These are phyloP conservation scores for Hypoxylon rubiginosum DNA, from an alignment of 2,329 filamentous ascomycete genomes.

Conservation along the genomic window DNA sequence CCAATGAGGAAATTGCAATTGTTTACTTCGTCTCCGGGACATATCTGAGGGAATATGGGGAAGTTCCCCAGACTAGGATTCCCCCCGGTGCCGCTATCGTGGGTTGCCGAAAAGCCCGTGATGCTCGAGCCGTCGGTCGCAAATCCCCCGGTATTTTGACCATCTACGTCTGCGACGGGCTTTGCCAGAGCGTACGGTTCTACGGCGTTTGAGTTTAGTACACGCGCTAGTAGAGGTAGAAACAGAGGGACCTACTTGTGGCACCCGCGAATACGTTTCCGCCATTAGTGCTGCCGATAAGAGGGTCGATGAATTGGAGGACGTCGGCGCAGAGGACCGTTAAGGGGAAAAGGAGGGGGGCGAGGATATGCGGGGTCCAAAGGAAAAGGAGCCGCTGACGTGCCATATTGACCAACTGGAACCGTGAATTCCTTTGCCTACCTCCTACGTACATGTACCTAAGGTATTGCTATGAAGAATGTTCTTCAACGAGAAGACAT, in stretches of 20 bases:
- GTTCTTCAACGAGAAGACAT: not conserved
- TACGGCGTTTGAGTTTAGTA: slow-evolving; percentile 9
- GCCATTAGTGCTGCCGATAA: slow-evolving; percentile 68
- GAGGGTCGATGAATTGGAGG: slow-evolving; percentile 57
- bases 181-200: slow-evolving; percentile 69
- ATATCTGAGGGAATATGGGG: slow-evolving; percentile 60
- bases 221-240: too few species aligned
- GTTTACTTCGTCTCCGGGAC: slow-evolving; percentile 63
- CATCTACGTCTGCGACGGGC: slow-evolving; percentile 66
- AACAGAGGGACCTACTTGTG: slow-evolving; percentile 50
- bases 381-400: not conserved
- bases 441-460: not conserved
- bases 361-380: slow-evolving; percentile 30
- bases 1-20: slow-evolving; percentile 67
- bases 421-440: not conserved
- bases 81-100: slow-evolving; percentile 61
- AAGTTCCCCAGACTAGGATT: slow-evolving; percentile 62
- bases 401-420: slow-evolving; percentile 14
- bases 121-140: slow-evolving; percentile 62
- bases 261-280: slow-evolving; percentile 71
- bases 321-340: slow-evolving; percentile 39
- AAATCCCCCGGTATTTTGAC: slow-evolving; percentile 61
- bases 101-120: slow-evolving; percentile 64
- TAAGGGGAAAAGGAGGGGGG: slow-evolving; percentile 32
- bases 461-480: not conserved